Conservation (phyloP, 139 green algal species). For the Chlamydomonas eustigma region DNA sequence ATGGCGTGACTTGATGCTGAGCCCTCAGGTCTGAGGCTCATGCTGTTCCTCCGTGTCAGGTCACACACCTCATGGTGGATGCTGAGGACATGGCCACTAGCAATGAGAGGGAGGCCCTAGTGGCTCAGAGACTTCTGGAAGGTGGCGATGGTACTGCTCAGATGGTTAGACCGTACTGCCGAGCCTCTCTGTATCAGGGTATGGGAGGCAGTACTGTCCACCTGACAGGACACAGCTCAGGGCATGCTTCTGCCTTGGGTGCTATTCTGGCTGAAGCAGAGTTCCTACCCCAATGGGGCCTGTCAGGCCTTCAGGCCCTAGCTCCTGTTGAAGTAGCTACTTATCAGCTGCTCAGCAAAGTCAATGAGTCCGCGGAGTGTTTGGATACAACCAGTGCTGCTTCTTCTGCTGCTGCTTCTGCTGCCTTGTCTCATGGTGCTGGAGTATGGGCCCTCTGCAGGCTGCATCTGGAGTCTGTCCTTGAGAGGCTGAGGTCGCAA, state of each 20-base stretch:
- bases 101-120: neutral
- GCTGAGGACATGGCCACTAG: neutral
- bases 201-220: too few species aligned
- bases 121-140: neutral
- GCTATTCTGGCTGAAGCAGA: neutral
- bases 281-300: neutral
- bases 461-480: neutral
- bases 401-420: too few species aligned
- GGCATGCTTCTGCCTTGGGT: neutral
- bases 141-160: neutral
- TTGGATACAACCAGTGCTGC: too few species aligned
- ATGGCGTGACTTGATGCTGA: conserved; percentile 1
- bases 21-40: neutral
- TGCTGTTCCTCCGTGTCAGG: neutral
- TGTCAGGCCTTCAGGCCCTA: neutral
- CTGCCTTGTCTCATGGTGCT: neutral
- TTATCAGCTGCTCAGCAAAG: neutral
- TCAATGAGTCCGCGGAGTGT: neutral
- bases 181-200: neutral
- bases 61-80: neutral
- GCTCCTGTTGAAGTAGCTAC: neutral
- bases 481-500: neutral
- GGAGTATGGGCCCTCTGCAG: neutral
- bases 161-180: neutral
- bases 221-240: too few species aligned